A percentile compares a stretch with the other conserved stretches of the same genome.
phyloP scores from a whole-genome alignment of 2,329 filamentous ascomycete genomes.

The Akanthomyces uredinophilus region DNA sequence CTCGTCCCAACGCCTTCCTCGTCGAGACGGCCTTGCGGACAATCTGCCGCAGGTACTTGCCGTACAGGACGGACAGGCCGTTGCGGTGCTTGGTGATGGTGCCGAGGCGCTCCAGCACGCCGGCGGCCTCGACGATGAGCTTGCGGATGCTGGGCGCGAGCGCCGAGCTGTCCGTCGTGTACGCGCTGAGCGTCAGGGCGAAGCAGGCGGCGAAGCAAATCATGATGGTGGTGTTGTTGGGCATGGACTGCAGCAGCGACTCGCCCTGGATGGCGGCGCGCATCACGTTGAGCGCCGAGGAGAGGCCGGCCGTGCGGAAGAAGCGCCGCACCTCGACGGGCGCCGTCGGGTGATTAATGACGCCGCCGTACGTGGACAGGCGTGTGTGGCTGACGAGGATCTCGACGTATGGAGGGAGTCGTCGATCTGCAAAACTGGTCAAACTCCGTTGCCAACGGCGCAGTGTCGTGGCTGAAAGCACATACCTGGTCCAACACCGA shows the following conservation, averaged over 20 bases:
- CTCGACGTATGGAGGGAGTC: constrained; percentile 67
- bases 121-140: constrained; percentile 63
- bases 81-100: constrained; percentile 60
- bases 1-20: not conserved
- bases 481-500: constrained; percentile 48
- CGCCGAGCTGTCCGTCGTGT: constrained; percentile 51
- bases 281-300: constrained; percentile 69
- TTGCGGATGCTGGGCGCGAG: constrained; percentile 58
- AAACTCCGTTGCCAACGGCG: not conserved
- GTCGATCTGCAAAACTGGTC: constrained; percentile 36
- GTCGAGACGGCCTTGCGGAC: constrained; percentile 33
- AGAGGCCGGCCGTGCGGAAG: constrained; percentile 66
- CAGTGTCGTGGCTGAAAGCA: not conserved
- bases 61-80: constrained; percentile 54
- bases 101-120: constrained; percentile 64
- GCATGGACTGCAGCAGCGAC: constrained; percentile 65
- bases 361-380: constrained; percentile 67
- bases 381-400: constrained; percentile 69
- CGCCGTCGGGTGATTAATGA: constrained; percentile 70
- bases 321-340: constrained; percentile 66
- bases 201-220: constrained; percentile 70
- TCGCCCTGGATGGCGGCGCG: constrained; percentile 69
- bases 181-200: constrained; percentile 58
- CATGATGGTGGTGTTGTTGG: constrained; percentile 75
- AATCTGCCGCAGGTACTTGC: constrained; percentile 41